Percentiles rank a stretch among this genome's conserved stretches.
Evolutionary conservation across 257 asterid species (phyloP).

Genomic region (Rubia yunnanensis): DNA sequence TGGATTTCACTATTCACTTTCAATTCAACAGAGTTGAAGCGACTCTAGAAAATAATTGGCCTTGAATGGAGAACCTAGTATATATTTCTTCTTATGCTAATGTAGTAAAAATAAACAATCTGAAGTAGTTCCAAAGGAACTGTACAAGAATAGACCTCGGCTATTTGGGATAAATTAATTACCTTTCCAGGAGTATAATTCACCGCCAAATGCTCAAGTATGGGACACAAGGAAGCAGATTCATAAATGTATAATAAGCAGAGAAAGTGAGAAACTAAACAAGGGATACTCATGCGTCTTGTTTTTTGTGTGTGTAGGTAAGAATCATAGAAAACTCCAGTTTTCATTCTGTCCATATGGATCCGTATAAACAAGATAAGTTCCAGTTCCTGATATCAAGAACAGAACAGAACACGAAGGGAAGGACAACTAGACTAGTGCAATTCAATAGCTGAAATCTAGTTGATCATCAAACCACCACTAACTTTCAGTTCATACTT

Average conservation of each 20-base stretch:
- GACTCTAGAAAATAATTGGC: neutral
- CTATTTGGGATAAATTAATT: neutral
- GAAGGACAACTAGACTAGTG: neutral
- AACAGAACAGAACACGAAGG: too few species aligned
- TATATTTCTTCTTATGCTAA: neutral
- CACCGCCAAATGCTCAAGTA: neutral
- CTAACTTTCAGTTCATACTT: neutral
- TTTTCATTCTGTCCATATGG: neutral
- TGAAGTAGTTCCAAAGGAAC: neutral
- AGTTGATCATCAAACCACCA: neutral
- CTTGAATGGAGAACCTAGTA: neutral
- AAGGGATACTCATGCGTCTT: neutral
- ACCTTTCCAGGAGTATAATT: neutral
- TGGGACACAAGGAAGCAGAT: neutral
- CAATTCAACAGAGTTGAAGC: neutral
- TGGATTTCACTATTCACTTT: neutral
- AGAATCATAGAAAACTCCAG: neutral
- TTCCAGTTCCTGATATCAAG: neutral
- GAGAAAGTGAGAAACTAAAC: neutral
- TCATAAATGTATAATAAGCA: neutral
- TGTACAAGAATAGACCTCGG: neutral
- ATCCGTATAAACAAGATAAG: neutral
- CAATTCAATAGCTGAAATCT: neutral
- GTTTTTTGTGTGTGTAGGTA: too few species aligned
- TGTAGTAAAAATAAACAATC: neutral